A percentile compares a stretch with the other conserved stretches of the same genome.
phyloP scores from a whole-genome alignment of 148 eudicot species.

The Suaeda aralocaspica region DNA sequence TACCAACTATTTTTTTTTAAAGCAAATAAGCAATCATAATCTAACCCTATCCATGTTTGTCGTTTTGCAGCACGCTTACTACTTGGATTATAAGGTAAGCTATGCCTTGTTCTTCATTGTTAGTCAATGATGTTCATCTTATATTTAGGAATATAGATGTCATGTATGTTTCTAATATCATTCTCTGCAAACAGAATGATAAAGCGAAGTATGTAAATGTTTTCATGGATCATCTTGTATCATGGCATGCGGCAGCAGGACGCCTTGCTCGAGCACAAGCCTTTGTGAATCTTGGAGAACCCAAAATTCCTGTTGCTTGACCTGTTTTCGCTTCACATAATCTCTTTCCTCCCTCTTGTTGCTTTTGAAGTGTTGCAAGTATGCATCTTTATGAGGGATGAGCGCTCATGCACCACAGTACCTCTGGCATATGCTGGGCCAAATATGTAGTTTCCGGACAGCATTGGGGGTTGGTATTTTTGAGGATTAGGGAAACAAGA shows the following conservation, averaged over 20 bases:
- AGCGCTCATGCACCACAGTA: not conserved
- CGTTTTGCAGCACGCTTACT: slow-evolving; percentile 87
- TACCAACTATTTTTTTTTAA: not conserved
- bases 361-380: not conserved
- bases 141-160: too few species aligned
- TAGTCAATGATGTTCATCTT: not conserved
- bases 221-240: slow-evolving; percentile 83
- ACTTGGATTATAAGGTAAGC: slow-evolving; percentile 79
- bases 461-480: not conserved
- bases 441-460: not conserved
- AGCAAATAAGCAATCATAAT: not conserved
- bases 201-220: slow-evolving; percentile 51
- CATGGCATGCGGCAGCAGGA: slow-evolving; percentile 73
- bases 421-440: not conserved
- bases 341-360: not conserved
- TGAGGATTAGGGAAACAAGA: too few species aligned
- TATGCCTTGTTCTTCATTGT: not conserved
- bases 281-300: slow-evolving; percentile 85
- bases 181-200: slow-evolving; percentile 53
- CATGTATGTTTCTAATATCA: not conserved
- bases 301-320: slow-evolving; percentile 72
- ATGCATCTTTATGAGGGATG: not conserved
- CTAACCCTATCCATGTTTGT: slow-evolving; percentile 15
- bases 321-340: not conserved
- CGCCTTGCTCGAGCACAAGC: slow-evolving; percentile 81